These are phyloP conservation scores for Cystobasidium slooffiae DNA, from an alignment of 1,284 basidiomycete genomes.

Conservation along the genomic window DNA sequence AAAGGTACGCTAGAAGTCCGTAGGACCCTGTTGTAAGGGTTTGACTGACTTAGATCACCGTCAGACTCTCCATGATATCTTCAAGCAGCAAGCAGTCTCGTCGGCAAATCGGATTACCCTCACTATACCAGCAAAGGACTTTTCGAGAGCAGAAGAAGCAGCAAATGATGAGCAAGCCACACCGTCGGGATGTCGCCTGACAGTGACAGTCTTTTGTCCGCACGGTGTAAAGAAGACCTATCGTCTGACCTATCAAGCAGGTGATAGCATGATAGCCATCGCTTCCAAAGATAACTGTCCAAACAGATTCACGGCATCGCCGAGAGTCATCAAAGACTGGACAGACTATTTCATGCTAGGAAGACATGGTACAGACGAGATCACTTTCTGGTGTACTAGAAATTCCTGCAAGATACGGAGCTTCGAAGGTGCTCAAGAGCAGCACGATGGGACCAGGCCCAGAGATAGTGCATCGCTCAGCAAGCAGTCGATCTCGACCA, in stretches of 20 bases:
- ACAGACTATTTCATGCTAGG: conserved; percentile 38
- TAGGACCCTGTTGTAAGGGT: background rate
- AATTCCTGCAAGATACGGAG: conserved; percentile 33
- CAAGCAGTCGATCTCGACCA: conserved; percentile 39
- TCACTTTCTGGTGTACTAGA: conserved; percentile 43
- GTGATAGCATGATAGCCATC: conserved; percentile 31
- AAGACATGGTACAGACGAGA: conserved; percentile 43
- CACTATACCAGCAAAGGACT: conserved; percentile 35
- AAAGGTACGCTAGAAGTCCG: conserved; percentile 9
- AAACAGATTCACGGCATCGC: conserved; percentile 23
- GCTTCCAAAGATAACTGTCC: conserved; percentile 37
- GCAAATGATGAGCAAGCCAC: conserved; percentile 25
- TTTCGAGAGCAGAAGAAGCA: conserved; percentile 21
- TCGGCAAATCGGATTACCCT: conserved; percentile 27
- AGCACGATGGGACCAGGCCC: background rate
- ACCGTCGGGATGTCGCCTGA: conserved; percentile 39
- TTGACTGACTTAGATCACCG: background rate
- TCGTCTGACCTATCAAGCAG: conserved; percentile 35
- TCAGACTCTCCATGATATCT: conserved; percentile 43
- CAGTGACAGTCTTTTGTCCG: conserved; percentile 38
- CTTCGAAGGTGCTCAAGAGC: conserved; percentile 27
- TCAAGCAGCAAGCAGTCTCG: conserved; percentile 39
- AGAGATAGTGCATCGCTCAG: conserved; percentile 9
- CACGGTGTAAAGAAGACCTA: conserved; percentile 45
- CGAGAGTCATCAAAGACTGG: conserved; percentile 42